phyloP scores from a whole-genome alignment of 345 rosid genomes.

The Brassica napus region DNA sequence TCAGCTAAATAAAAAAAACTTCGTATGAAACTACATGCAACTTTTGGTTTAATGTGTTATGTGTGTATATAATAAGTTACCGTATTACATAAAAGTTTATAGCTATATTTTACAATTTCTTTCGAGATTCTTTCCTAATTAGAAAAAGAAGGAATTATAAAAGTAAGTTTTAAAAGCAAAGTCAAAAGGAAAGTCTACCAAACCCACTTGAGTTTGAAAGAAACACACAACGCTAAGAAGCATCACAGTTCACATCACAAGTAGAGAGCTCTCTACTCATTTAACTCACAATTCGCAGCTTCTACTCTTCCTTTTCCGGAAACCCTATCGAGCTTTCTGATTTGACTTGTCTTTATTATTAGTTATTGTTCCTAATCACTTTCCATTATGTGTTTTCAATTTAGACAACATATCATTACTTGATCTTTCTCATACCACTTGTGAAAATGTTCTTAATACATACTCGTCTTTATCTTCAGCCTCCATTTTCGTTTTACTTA shows the following conservation, averaged over 20 bases:
- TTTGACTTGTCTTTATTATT: conserved; percentile 31
- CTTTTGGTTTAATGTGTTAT: not conserved
- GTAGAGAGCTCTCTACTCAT: conserved; percentile 18
- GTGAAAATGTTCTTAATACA: conserved; percentile 7
- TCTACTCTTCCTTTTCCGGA: conserved; percentile 36
- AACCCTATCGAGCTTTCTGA: conserved; percentile 32
- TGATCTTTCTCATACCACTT: conserved; percentile 17
- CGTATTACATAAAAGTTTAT: not conserved
- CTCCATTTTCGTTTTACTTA: not conserved
- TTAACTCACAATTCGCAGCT: conserved; percentile 29
- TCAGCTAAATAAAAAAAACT: not conserved
- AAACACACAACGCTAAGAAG: conserved; percentile 37
- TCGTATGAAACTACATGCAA: not conserved
- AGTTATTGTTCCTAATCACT: conserved; percentile 26
- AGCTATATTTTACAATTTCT: not conserved
- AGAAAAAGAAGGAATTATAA: not conserved
- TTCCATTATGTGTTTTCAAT: conserved; percentile 23
- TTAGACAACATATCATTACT: conserved; percentile 9
- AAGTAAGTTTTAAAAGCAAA: not conserved
- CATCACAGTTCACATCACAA: conserved; percentile 39
- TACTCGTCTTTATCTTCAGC: not conserved
- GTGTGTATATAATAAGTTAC: not conserved
- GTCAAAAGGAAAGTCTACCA: conserved; percentile 37
- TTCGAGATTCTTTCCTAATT: not conserved
- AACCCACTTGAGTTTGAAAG: conserved; percentile 37